Conservation (phyloP, 257 asterid species). For the Thymus quinquecostatus region DNA sequence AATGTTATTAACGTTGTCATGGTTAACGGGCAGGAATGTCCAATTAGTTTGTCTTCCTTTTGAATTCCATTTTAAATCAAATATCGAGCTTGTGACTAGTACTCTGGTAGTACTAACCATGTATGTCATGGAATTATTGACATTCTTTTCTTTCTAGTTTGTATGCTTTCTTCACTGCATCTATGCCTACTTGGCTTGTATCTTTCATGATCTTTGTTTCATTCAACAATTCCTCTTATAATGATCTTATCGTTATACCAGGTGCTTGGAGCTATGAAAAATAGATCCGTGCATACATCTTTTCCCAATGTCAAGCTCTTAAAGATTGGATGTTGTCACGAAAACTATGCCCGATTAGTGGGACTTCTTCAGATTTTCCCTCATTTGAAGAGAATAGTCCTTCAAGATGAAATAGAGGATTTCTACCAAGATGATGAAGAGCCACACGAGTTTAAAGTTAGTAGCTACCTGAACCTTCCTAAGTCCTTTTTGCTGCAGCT, state of each 20-base stretch:
- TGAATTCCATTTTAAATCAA: neutral
- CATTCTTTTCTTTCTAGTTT: neutral
- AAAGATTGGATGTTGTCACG: neutral
- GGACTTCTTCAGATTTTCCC: constrained; percentile 11
- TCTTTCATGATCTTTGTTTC: neutral
- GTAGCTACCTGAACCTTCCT: neutral
- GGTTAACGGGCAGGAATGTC: neutral
- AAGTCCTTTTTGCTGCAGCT: constrained; percentile 13
- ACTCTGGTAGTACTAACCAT: neutral
- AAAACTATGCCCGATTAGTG: neutral
- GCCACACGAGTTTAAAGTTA: neutral
- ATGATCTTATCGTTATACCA: neutral
- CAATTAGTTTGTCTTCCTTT: neutral
- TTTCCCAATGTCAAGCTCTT: neutral
- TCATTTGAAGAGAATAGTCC: neutral
- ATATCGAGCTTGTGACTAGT: neutral
- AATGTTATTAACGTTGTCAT: neutral
- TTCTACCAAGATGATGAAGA: neutral
- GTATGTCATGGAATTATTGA: neutral
- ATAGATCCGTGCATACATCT: neutral
- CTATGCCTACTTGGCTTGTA: neutral
- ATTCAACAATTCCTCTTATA: neutral
- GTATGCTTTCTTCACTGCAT: neutral
- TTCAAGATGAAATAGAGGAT: neutral
- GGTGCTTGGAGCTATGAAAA: neutral